Base-by-base conservation (phyloP, 305 asterid species). In the Fraxinus albicans region DNA sequence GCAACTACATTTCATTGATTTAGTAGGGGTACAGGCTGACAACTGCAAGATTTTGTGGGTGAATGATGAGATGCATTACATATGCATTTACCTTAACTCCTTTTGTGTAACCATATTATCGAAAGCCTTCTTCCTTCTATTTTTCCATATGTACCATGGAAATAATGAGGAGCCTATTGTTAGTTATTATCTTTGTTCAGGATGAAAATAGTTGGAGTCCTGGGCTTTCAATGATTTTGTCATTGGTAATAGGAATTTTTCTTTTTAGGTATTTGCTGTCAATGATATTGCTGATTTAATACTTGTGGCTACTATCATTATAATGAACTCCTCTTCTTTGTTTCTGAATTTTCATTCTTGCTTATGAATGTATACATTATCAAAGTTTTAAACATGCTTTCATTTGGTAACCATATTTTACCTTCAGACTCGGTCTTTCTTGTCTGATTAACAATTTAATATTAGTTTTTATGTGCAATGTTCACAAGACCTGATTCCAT, bases 401-500 rank as follows among this genome's bases (percentile, higher is more conserved):
- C 75, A 34, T 79, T 9, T 55, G 38, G 60, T 78, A 36, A 42
- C 75, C 31, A 15, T 72, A 72, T 38, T 70, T 77, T 76, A 74
- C 36, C 60, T 38, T 70, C 80, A 72, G 82, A 47, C 21, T 36
- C 25, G 34, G 84, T 12, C 9, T n/a, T 33, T 69, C 63, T 79
- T 79, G 80, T 69, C 35, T 80, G 78, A 21, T 77, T 81, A 75
- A 76, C 72, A 53, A 34, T 76, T 42, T 80, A 53, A 67, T 63
- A 17, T 29, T 27, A 50, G 73, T 47, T 27, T 33, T 85, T 77
- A 55, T 47, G 17, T 47, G 12, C 50, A 72, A 85, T 87, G 72
- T 40, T 63, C 78, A 65, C 25, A 6, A 73, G 50, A 77, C 72
- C 86, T 86, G 83, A n/a, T 80, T 50, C 38, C 63, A 84, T 81